Evolutionary conservation across 2,329 filamentous ascomycete genomes (phyloP).

Genomic region (Aspergillus ustus): DNA sequence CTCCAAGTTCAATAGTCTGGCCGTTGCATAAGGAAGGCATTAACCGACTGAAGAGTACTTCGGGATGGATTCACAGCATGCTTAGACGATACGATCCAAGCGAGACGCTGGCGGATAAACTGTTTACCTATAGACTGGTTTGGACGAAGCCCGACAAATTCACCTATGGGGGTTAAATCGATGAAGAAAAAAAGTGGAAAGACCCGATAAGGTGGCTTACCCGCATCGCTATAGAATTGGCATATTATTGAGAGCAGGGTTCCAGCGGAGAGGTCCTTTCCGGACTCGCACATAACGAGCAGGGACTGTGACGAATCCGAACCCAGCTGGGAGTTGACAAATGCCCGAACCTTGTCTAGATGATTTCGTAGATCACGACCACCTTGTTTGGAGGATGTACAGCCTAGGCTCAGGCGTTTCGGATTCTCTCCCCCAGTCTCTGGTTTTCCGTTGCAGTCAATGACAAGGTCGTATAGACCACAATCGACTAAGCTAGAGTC

Average conservation of each 20-base stretch:
- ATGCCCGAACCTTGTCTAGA: constrained; percentile 65
- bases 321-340: constrained; percentile 50
- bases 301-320: constrained; percentile 41
- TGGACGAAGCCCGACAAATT: constrained; percentile 33
- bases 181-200: neutral
- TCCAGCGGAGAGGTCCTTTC: constrained; percentile 80
- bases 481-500: constrained; percentile 41
- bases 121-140: constrained; percentile 66
- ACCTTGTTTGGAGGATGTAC: constrained; percentile 75
- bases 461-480: constrained; percentile 51
- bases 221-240: constrained; percentile 69
- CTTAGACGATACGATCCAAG: constrained; percentile 79
- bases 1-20: constrained; percentile 37
- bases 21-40: constrained; percentile 77
- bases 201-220: constrained; percentile 39
- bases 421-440: constrained; percentile 43
- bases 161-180: constrained; percentile 29
- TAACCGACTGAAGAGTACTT: constrained; percentile 86
- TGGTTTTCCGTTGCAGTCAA: constrained; percentile 41
- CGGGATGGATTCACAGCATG: constrained; percentile 83
- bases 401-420: constrained; percentile 59
- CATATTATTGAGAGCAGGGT: constrained; percentile 77
- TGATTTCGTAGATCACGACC: constrained; percentile 80
- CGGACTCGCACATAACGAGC: constrained; percentile 73
- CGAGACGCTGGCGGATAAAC: constrained; percentile 75